Evolutionary conservation across 768 basidiomycete species (phyloP), one percentile per base, ranked within the genome.

Genomic region (Agrocybe pediades): DNA sequence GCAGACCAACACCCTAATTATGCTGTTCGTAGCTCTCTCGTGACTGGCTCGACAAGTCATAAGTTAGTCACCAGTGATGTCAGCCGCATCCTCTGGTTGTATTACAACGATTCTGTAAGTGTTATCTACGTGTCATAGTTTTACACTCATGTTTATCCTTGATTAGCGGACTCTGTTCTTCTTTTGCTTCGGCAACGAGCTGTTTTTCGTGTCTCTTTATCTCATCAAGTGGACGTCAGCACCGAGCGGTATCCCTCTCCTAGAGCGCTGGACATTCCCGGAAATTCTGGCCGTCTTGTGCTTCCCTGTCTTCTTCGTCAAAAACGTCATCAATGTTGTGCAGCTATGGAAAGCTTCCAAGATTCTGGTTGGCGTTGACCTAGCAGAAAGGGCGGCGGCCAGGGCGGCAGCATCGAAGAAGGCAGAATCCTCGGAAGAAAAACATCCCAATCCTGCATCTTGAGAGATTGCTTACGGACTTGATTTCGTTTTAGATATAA

Each of bases 341-440:
- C 97, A 99, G 70, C 83, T 98, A 53, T 98, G 95, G 95, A 99
- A 99, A 69, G 96, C 97, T 23, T 89, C 90, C 29, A 94, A 94
- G 72, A 92, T 94, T 51, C 80, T 97, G 15, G 95, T 97, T 13
- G 94, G 95, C 0, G 90, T 97, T 9, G 95, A 97, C 65, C 74
- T 97, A 43, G 91, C 90, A 41, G 93, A 95, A 71, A 76, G 95
- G 59, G 85, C 86, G 33, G 79, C 81, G 51, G 87, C 81, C 17
- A 74, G 86, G 51, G 74, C 80, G 52, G 78, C 69, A 52, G 65
- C 52, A 41, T 61, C 39, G 9, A 56, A 64, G 57, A 62, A 68
- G 50, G 53, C 54, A 30, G 53, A 62, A 21, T 53, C 51, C 33
- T 4, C n/a, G 4, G 64, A 48, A 9, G 55, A 51, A 41, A 56